These are phyloP conservation scores for Alternaria atra DNA, from an alignment of 2,329 filamentous ascomycete genomes.

Conservation along the genomic window DNA sequence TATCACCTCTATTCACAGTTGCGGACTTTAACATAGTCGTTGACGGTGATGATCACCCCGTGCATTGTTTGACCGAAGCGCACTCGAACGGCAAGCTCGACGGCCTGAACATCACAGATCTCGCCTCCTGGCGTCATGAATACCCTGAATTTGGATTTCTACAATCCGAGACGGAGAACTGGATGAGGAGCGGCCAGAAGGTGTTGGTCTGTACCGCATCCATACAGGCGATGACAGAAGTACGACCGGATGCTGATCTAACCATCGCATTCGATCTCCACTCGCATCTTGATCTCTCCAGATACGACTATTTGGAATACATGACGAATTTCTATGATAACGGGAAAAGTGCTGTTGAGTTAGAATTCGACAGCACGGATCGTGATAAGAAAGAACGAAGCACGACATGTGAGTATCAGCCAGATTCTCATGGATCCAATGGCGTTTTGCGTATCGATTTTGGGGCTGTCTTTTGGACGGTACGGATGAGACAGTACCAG, in stretches of 20 bases:
- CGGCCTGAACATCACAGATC: conserved; percentile 46
- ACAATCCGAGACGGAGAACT: conserved; percentile 26
- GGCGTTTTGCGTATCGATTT: conserved; percentile 48
- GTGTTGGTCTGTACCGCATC: conserved; percentile 54
- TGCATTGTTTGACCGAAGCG: conserved; percentile 54
- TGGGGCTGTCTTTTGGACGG: conserved; percentile 57
- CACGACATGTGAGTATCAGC: conserved; percentile 31
- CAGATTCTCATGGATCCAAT: conserved; percentile 22
- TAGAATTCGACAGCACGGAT: conserved; percentile 31
- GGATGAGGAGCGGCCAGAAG: conserved; percentile 38
- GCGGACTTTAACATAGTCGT: conserved; percentile 55
- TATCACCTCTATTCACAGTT: conserved; percentile 32
- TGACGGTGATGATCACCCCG: conserved; percentile 43
- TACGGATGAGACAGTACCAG: conserved; percentile 44
- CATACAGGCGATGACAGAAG: conserved; percentile 52
- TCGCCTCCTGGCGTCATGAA: conserved; percentile 41
- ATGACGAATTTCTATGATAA: conserved; percentile 48
- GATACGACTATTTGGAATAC: conserved; percentile 42
- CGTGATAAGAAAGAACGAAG: conserved; percentile 34
- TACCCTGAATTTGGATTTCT: conserved; percentile 46
- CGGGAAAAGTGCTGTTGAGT: conserved; percentile 32
- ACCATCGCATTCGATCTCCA: conserved; percentile 46
- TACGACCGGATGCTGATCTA: conserved; percentile 46
- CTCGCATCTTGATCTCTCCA: conserved; percentile 43
- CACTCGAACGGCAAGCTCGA: conserved; percentile 37